Evolutionary conservation across 345 rosid species (phyloP), one percentile per base, ranked within the genome.

Genomic region (Pseudoturritis turrita): DNA sequence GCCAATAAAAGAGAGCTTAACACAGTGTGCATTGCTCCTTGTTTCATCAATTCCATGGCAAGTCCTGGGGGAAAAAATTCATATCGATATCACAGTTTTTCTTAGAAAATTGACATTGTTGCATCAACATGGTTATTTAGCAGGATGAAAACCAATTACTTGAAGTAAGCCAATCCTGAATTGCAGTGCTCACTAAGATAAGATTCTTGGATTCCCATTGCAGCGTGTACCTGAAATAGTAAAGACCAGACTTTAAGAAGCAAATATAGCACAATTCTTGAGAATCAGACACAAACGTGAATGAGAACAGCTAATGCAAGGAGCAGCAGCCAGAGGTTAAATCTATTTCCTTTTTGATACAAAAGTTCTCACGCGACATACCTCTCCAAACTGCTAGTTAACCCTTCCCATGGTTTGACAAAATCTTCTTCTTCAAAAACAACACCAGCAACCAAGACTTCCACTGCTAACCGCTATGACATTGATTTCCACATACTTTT

Each of bases 81-180:
- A 39, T 21, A 59, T 46, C 29, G 23, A 40, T 40, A 54, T 81
- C 52, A 78, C 71, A 47, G 28, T 26, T 4, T 19, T n/a, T 54
- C 29, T 65, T 55, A 31, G 47, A 7, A 33, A 11, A 59, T 9
- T 31, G 64, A 62, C 23, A 47, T 51, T 19, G 29, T 41, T 26
- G 77, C 51, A 52, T 69, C 19, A 28, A 68, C 23, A 62, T 63
- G 46, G 62, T 41, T 47, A 19, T 45, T 9, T 26, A 26, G 7
- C 71, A 52, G 59, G 64, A 57, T 46, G 53, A 10, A 35, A 82
- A 76, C 49, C 55, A 73, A 79, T 87, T 92, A 92, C 98, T 87
- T 86, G 97, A 95, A 70, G 97, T 91, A 74, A 95, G 90, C 96
- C 96, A 95, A 80, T 95, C 99, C 81, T 87, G 96, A 83, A 95